Base-by-base conservation (phyloP, 495 filamentous ascomycete genomes). In the Aspergillus cavernicola region DNA sequence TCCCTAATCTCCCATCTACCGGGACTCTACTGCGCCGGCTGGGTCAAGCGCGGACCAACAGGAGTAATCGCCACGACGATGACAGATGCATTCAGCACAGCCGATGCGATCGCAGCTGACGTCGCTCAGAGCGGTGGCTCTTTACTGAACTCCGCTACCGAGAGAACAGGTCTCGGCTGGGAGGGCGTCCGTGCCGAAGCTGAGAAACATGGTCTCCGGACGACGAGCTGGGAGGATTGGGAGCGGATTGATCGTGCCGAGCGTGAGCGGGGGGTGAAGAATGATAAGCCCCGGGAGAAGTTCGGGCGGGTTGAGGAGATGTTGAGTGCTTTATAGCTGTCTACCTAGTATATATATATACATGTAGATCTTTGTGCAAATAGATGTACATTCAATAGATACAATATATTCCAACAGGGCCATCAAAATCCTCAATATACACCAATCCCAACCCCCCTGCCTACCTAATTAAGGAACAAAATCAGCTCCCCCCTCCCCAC, bases 31-130 rank as follows among this genome's bases (percentile, higher is more conserved):
- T 92, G 90, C 57, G 89, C 92, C 18, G 93, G 93, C 4, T 98
- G 93, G 93, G 92, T 96, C 18, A 97, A 97, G 70, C 79, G 89
- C 36, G 93, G 93, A 1, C 95, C 93, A 0, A 95, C 91, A 5
- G 93, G 93, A 6, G 92, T 97, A 3, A 97, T 98, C 66, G 92
- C 93, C 9, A 90, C 85, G 23, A 98, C 93, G 0, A 95, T 98
- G 92, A 84, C 85, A 46, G 95, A 97, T 68, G 95, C 92, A 0
- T 97, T 97, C 62, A 79, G 80, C 15, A 96, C 91, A 2, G 95
- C 84, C 0, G 90, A 96, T 65, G 83, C 84, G 2, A 85, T 98
- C 42, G 79, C 78, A 0, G 66, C 77, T 9, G 93, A 97, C 61
- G 89, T 90, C 82, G 42, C 52, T 15, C 42, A 47, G 33, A 38